Base-by-base conservation (phyloP, 352 stramenopile genomes). In the Phytophthora europaea region DNA sequence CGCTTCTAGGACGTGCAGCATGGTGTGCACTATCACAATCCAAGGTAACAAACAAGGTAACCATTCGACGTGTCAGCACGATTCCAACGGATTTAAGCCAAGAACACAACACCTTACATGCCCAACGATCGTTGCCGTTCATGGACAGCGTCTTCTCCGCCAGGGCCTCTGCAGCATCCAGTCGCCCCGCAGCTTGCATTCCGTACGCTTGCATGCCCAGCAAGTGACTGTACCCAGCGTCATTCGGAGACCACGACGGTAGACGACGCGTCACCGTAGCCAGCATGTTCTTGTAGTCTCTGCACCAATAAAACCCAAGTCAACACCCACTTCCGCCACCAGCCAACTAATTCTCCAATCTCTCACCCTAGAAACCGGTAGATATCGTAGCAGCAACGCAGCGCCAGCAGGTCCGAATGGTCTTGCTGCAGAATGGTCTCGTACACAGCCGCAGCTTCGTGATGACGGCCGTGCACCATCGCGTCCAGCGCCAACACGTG, bases 61-160 rank as follows among this genome's bases (percentile, higher is more conserved):
- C 3, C 34, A 43, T 43, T 43, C 34, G 52, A 20, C 52, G 23
- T 26, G 36, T 67, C 28, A 71, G 28, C n/a, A 63, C 38, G 31
- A 34, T 23, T 6, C 38, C 22, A 28, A 20, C 8, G 33, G 57
- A 16, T 12, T n/a, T 28, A 26, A 56, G 10, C 28, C n/a, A 67
- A 28, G 40, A 54, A 6, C 43, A 50, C 22, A 5, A 6, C 28
- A 28, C 88, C 88, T 50, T 82, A 96, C 90, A 95, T 12, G 90
- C 90, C 87, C 85, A 94, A 2, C 85, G 85, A 63, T 97, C 90
- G 38, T 95, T 93, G 56, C 85, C 83, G 52, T 95, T 94, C 87
- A 95, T 90, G 8, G 88, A 93, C 16, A 95, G 60, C n/a, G 90
- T 78, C 57, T 94, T 93, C 68, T 97, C 87, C 5, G 87, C 88